Conservation (phyloP, 352 stramenopile species). For the Stramenopiles sp. region DNA sequence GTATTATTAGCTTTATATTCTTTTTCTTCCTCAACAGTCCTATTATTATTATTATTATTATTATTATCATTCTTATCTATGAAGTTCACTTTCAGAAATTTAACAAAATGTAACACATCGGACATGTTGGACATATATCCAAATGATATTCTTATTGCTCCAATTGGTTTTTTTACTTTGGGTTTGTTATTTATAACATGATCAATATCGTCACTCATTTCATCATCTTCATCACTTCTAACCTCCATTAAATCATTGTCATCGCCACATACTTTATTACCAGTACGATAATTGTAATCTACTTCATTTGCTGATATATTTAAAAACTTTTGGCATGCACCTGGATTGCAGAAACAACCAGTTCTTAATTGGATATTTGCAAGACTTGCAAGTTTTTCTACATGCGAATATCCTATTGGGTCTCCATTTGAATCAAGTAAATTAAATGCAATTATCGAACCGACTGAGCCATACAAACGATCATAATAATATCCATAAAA, state of each 20-base stretch:
- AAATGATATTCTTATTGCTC: conserved; percentile 38
- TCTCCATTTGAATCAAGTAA: conserved; percentile 31
- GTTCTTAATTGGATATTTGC: conserved; percentile 42
- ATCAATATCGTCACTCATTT: too few relatives aligned
- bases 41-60: neutral
- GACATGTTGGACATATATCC: conserved; percentile 50
- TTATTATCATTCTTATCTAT: conserved; percentile 17
- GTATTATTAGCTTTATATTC: conserved; percentile 43
- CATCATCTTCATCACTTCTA: neutral
- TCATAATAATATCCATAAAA: conserved; percentile 29
- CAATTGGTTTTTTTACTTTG: conserved; percentile 29
- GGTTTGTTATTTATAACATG: too few relatives aligned
- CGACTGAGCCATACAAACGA: conserved; percentile 12
- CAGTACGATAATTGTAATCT: conserved; percentile 7
- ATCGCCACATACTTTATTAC: conserved; percentile 41
- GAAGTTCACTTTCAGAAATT: conserved; percentile 38
- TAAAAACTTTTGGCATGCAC: conserved; percentile 41
- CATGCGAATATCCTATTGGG: conserved; percentile 43
- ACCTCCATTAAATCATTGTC: conserved; percentile 37
- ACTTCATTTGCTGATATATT: conserved; percentile 28
- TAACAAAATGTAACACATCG: conserved; percentile 31
- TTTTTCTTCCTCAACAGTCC: conserved; percentile 18
- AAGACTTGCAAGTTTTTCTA: conserved; percentile 38
- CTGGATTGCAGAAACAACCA: conserved; percentile 52
- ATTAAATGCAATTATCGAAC: conserved; percentile 38